Evolutionary conservation across 495 filamentous ascomycete species (phyloP).

Genomic region (Aspergillus campestris): DNA sequence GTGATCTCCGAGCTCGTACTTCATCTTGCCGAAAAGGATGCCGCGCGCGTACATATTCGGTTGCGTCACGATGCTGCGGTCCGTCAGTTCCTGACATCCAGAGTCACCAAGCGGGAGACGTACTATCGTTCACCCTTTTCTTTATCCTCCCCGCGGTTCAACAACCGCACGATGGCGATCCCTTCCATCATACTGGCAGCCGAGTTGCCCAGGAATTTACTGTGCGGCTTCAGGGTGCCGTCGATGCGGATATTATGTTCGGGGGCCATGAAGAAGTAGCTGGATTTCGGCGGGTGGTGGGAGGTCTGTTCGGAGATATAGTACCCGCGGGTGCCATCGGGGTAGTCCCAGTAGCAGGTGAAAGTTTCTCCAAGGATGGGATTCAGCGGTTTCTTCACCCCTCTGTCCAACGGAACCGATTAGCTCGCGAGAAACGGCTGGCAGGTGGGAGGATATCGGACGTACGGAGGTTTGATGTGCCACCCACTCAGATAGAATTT

Average conservation of each 20-base stretch:
- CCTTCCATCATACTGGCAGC: slow-evolving; percentile 98
- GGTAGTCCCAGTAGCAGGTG: slow-evolving; percentile 93
- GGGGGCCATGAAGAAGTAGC: slow-evolving; percentile 98
- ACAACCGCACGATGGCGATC: slow-evolving; percentile 73
- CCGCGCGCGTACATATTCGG: slow-evolving; percentile 99
- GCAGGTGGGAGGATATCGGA: slow-evolving; percentile 10
- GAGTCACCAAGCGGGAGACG: slow-evolving; percentile 21
- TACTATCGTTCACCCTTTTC: slow-evolving; percentile 77
- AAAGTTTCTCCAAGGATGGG: slow-evolving; percentile 93
- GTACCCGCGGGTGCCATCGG: slow-evolving; percentile 77
- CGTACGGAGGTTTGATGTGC: slow-evolving; percentile 97
- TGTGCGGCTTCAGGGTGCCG: slow-evolving; percentile 91
- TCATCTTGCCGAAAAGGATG: slow-evolving; percentile 98
- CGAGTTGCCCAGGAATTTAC: slow-evolving; percentile 93
- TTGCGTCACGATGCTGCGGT: slow-evolving; percentile 72
- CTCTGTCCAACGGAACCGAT: slow-evolving; percentile 42
- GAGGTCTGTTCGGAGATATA: slow-evolving; percentile 96
- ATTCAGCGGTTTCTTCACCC: slow-evolving; percentile 97
- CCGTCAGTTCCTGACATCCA: slow-evolving; percentile 1
- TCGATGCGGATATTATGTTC: slow-evolving; percentile 93
- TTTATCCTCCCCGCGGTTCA: slow-evolving; percentile 62
- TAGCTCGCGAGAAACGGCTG: slow-evolving; percentile 5
- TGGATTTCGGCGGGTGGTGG: slow-evolving; percentile 96
- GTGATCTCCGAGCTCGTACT: slow-evolving; percentile 97
- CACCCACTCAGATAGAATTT: slow-evolving; percentile 98